Base-by-base conservation (phyloP, 306 rosid species). In the Styphnolobium japonicum region DNA sequence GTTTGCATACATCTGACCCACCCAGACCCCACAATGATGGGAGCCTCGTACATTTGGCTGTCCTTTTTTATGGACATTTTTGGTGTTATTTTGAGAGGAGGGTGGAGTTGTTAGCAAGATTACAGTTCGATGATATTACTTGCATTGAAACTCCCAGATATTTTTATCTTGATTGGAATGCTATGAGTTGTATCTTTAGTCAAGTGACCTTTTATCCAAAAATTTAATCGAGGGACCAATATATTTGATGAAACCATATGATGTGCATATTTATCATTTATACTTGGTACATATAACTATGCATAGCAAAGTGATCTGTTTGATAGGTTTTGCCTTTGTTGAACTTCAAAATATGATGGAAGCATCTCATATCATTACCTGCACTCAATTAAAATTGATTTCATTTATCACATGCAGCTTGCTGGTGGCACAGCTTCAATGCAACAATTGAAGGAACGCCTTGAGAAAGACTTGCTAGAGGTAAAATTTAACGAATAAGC, bases 341-440 rank as follows among this genome's bases (percentile, higher is more conserved):
- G 40, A 61, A 31, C 34, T 45, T 71, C 46, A 43, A 66, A 75
- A 29, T 73, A 22, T 33, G 46, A 43, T 43, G 48, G 85, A 79
- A 49, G 42, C 39, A 77, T 63, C 23, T 70, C 18, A 9, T 53
- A 61, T 16, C 36, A 25, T 81, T 43, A 43, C 29, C 7, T 33
- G 39, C 40, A 14, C 9, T 1, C 16, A 21, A 45, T 77, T 46
- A 8, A 71, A 62, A 53, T 67, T 71, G 69, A 73, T 85, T 71
- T 76, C 23, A 11, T 56, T 48, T 81, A 16, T 82, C 33, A 49
- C 78, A 58, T 83, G 67, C 92, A 95, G 98, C 99, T 95, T 84
- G 90, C 99, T 37, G 99, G 99, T 71, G 99, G 99, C 43, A 95
- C 99, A 29, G 96, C 98, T n/a, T 93, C 99, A 52, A 95, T 95